These are phyloP conservation scores for Yamadazyma tumulicola DNA, from an alignment of 805 yeast genomes.

Conservation along the genomic window DNA sequence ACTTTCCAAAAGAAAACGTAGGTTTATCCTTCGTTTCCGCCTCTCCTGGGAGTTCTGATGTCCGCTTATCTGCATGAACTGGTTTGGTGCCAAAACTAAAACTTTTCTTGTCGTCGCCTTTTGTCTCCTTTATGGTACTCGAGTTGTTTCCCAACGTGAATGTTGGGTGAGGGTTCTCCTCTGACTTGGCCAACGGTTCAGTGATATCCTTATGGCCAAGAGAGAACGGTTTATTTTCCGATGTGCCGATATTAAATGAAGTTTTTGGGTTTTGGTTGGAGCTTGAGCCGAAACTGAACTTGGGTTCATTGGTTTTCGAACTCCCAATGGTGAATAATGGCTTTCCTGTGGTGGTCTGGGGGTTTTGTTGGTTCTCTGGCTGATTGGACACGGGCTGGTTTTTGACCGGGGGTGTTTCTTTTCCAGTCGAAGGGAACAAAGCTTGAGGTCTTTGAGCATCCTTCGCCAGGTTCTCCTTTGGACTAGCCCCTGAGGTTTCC, in stretches of 20 bases:
- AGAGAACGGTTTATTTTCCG: too few relatives aligned
- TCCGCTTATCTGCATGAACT: conserved; percentile 17
- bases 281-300: conserved; percentile 3
- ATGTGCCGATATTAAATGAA: conserved; percentile 5
- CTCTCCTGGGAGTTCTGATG: too few relatives aligned
- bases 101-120: too few relatives aligned
- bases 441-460: not conserved
- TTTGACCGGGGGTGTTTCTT: too few relatives aligned
- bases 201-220: too few relatives aligned
- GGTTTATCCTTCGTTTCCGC: conserved; percentile 4
- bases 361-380: conserved; percentile 1
- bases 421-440: too few relatives aligned
- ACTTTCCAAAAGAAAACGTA: conserved; percentile 4
- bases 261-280: conserved; percentile 2
- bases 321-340: conserved; percentile 4
- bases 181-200: too few relatives aligned
- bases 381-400: too few relatives aligned
- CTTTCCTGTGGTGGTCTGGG: too few relatives aligned
- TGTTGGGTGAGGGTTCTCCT: too few relatives aligned
- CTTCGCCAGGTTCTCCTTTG: not conserved
- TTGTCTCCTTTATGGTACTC: too few relatives aligned
- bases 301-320: conserved; percentile 3
- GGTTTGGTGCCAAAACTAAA: conserved; percentile 2
- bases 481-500: not conserved
- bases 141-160: too few relatives aligned